These are phyloP conservation scores for Recurvomyces mirabilis DNA, from an alignment of 495 filamentous ascomycete genomes.

Conservation along the genomic window DNA sequence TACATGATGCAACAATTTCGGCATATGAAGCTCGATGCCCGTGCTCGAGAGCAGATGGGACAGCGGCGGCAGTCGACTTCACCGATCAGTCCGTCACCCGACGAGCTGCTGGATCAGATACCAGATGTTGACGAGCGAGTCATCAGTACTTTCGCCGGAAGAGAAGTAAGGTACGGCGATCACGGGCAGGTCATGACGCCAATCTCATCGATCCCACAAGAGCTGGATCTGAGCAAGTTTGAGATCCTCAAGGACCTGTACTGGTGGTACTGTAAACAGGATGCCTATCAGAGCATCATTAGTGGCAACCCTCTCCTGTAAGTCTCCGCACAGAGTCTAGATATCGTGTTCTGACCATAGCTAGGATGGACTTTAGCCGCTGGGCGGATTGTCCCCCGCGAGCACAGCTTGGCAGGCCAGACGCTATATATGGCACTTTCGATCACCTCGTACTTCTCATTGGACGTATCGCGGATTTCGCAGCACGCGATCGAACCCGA, in stretches of 20 bases:
- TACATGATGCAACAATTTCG: constrained; percentile 61
- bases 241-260: constrained; percentile 76
- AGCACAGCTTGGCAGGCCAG: constrained; percentile 62
- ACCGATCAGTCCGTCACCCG: constrained; percentile 1
- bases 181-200: constrained; percentile 20
- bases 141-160: constrained; percentile 27
- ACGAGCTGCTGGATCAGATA: constrained; percentile 19
- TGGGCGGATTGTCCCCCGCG: constrained; percentile 82
- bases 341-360: constrained; percentile 2
- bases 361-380: constrained; percentile 62
- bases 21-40: constrained; percentile 38
- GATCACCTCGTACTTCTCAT: constrained; percentile 79
- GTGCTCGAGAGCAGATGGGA: constrained; percentile 7
- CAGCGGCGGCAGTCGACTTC: background rate
- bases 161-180: constrained; percentile 28
- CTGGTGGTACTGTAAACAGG: constrained; percentile 96
- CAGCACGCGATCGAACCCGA: constrained; percentile 61
- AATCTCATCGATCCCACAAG: constrained; percentile 6
- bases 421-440: constrained; percentile 73
- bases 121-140: constrained; percentile 27
- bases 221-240: constrained; percentile 40
- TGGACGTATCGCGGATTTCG: constrained; percentile 72
- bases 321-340: constrained; percentile 30
- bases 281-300: constrained; percentile 79
- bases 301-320: constrained; percentile 78